Conservation (phyloP, 2,329 filamentous ascomycete species). For the Anthostomella pinea region DNA sequence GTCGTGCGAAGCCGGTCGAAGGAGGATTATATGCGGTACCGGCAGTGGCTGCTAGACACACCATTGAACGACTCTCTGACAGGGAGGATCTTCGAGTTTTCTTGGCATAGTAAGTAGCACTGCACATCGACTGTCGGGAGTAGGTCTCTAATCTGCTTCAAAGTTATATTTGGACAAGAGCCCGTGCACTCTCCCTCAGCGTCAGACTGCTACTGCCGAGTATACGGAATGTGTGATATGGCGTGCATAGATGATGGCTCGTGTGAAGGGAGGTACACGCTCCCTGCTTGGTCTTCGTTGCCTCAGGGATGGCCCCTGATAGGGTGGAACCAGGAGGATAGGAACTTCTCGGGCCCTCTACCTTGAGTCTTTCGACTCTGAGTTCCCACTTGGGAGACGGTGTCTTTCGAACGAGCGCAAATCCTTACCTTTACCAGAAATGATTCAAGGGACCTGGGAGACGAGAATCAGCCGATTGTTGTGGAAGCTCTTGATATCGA, state of each 20-base stretch:
- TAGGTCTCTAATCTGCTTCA: constrained; percentile 50
- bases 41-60: constrained; percentile 59
- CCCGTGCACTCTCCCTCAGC: constrained; percentile 60
- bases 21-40: constrained; percentile 53
- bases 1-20: constrained; percentile 46
- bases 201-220: constrained; percentile 63
- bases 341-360: constrained; percentile 25
- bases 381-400: no score
- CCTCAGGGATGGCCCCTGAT: constrained; percentile 60
- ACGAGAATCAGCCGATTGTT: no score
- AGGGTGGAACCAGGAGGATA: constrained; percentile 47
- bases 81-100: constrained; percentile 61
- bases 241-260: constrained; percentile 40
- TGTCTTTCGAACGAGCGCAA: no score
- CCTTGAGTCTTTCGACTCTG: no score
- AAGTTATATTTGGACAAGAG: constrained; percentile 59
- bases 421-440: no score
- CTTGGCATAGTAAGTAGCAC: constrained; percentile 59
- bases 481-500: no score
- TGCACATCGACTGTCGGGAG: constrained; percentile 1
- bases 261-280: constrained; percentile 56
- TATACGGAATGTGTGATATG: constrained; percentile 58
- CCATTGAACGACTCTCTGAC: constrained; percentile 51
- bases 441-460: no score
- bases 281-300: constrained; percentile 56